Evolutionary conservation across 2,329 filamentous ascomycete genomes (phyloP).

Genomic region (Chrysoporthe cubensis): DNA sequence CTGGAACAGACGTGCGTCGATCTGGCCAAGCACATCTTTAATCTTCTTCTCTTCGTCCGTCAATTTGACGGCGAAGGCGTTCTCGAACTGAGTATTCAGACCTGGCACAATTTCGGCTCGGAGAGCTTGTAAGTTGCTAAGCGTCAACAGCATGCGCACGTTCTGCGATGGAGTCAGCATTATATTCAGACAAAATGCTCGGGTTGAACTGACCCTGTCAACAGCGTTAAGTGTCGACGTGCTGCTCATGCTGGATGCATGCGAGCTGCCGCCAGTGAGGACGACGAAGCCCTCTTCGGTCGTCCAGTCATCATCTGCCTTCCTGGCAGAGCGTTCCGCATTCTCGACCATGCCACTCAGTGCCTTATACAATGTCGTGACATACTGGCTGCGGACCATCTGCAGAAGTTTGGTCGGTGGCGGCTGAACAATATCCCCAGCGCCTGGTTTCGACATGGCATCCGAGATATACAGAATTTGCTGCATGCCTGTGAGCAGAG

Average conservation of each 20-base stretch:
- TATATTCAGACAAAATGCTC: not conserved
- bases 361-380: conserved; percentile 90
- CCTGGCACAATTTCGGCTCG: conserved; percentile 81
- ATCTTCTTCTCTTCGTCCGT: conserved; percentile 94
- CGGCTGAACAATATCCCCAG: conserved; percentile 78
- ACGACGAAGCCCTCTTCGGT: conserved; percentile 50
- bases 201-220: conserved; percentile 53
- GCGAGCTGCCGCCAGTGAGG: conserved; percentile 34
- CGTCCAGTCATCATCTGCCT: conserved; percentile 66
- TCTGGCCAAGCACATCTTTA: conserved; percentile 85
- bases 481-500: conserved; percentile 84
- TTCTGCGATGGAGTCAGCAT: conserved; percentile 57
- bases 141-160: conserved; percentile 88
- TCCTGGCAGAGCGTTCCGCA: conserved; percentile 75
- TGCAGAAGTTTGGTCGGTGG: conserved; percentile 87
- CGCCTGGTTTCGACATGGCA: conserved; percentile 73
- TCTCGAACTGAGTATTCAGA: conserved; percentile 91
- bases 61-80: conserved; percentile 89
- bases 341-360: conserved; percentile 97
- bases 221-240: conserved; percentile 57
- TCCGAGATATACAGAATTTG: conserved; percentile 94
- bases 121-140: conserved; percentile 88
- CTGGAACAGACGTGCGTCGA: conserved; percentile 88
- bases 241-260: conserved; percentile 42
- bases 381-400: conserved; percentile 89